Percentiles rank a stretch among this genome's conserved stretches.
Conservation (phyloP, 768 basidiomycete species). For the Clitopilus passeckerianus region DNA sequence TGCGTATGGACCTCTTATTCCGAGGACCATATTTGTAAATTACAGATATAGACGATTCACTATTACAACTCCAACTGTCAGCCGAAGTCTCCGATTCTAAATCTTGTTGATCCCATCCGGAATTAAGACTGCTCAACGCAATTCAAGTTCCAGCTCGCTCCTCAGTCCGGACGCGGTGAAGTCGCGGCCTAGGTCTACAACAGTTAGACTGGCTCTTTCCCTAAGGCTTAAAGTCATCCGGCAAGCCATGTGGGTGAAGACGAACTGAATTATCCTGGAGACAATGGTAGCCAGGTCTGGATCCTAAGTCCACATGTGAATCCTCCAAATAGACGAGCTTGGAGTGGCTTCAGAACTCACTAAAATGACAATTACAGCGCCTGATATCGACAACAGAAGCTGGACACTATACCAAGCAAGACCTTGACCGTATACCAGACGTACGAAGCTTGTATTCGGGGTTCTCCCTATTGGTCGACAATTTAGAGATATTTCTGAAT, state of each 20-base stretch:
- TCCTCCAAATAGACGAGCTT: neutral
- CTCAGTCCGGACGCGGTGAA: too few species aligned
- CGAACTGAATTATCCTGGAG: neutral
- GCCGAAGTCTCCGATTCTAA: too few species aligned
- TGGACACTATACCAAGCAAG: neutral
- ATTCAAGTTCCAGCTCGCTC: too few species aligned
- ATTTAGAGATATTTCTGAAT: neutral
- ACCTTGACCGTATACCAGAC: neutral
- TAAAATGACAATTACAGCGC: neutral
- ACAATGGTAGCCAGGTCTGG: neutral
- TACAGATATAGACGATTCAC: too few species aligned
- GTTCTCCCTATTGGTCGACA: neutral
- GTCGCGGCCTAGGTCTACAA: too few species aligned
- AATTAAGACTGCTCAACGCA: too few species aligned
- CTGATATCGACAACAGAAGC: neutral
- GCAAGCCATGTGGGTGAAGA: neutral
- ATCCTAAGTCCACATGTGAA: neutral
- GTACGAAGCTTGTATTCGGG: neutral
- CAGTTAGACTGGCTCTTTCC: neutral
- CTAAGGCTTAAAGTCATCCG: neutral
- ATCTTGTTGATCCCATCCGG: too few species aligned
- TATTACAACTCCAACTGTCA: too few species aligned
- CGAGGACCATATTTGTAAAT: too few species aligned
- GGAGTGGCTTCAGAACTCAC: neutral
- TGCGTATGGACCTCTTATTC: too few species aligned